These are phyloP conservation scores for Fraxinus americana DNA, from an alignment of 257 asterid species.

Conservation along the genomic window DNA sequence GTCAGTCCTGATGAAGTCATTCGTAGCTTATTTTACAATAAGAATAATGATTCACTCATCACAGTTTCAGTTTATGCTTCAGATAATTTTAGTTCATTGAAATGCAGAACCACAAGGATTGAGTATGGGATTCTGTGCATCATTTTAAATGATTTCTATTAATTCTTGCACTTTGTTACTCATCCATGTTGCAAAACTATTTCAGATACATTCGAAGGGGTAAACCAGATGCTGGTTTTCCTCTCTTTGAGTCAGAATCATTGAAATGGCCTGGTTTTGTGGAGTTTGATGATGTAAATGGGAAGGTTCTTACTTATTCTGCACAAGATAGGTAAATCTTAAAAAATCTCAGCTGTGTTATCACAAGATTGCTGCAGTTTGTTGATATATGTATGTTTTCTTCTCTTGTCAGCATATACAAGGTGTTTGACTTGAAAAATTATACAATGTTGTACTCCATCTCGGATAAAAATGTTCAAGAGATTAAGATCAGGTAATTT, in stretches of 20 bases:
- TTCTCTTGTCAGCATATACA: constrained; percentile 33
- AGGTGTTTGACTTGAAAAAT: constrained; percentile 64
- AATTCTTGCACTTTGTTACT: constrained; percentile 17
- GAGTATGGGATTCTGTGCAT: constrained; percentile 59
- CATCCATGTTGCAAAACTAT: constrained; percentile 19
- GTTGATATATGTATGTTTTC: constrained; percentile 24
- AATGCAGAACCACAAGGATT: constrained; percentile 95
- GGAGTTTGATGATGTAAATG: constrained; percentile 98
- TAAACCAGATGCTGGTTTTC: constrained; percentile 70
- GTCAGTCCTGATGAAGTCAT: constrained; percentile 96
- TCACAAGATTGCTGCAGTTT: constrained; percentile 15
- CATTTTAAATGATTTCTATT: constrained; percentile 11
- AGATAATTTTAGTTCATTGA: constrained; percentile 88
- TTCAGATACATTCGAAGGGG: constrained; percentile 89
- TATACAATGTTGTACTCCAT: constrained; percentile 87
- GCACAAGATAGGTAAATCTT: constrained; percentile 77
- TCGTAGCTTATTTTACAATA: constrained; percentile 95
- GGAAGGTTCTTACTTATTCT: constrained; percentile 95
- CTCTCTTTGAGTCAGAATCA: constrained; percentile 72
- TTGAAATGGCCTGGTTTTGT: constrained; percentile 99
- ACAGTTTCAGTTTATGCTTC: constrained; percentile 98
- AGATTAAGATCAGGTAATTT: constrained; percentile 56
- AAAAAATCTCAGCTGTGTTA: not conserved
- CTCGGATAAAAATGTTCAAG: constrained; percentile 83
- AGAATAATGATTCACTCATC: constrained; percentile 95